Evolutionary conservation across 2,329 filamentous ascomycete genomes (phyloP).

Genomic region (Leptographium procerum): DNA sequence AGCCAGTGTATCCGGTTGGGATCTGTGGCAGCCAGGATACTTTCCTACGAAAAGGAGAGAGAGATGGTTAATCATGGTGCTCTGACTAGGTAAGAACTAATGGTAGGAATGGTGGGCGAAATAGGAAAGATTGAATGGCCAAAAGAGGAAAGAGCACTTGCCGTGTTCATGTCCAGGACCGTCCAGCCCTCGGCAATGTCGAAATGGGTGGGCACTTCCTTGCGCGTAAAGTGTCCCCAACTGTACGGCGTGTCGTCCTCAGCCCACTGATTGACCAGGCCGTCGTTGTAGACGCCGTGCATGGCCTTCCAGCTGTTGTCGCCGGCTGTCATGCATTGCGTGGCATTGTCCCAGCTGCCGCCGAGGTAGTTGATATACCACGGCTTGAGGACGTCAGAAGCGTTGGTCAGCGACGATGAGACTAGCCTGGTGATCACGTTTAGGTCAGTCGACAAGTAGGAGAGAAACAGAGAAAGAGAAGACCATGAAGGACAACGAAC

Average conservation of each 20-base stretch:
- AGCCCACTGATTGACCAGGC: constrained; percentile 41
- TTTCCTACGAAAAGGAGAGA: constrained; percentile 20
- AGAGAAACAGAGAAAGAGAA: not conserved
- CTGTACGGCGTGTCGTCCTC: constrained; percentile 41
- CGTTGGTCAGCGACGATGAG: not conserved
- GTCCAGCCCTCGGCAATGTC: constrained; percentile 43
- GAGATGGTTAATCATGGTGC: too few relatives aligned
- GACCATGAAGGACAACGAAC: constrained; percentile 3
- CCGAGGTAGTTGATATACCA: constrained; percentile 45
- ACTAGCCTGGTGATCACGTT: not conserved
- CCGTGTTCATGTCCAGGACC: constrained; percentile 40
- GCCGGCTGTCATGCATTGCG: constrained; percentile 42
- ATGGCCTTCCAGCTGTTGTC: constrained; percentile 40
- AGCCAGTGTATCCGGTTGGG: constrained; percentile 41
- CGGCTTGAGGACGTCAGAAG: constrained; percentile 25
- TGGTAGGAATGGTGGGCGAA: not conserved
- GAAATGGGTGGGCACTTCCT: constrained; percentile 43
- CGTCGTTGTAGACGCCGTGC: constrained; percentile 38
- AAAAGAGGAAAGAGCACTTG: not conserved
- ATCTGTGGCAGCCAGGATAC: constrained; percentile 37
- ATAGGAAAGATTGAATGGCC: not conserved
- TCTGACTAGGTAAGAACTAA: too few relatives aligned
- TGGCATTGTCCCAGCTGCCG: constrained; percentile 35
- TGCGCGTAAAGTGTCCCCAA: constrained; percentile 37
- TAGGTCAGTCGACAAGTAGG: not conserved